Conservation (phyloP, 495 filamentous ascomycete genomes). For the Penicillium canescens region DNA sequence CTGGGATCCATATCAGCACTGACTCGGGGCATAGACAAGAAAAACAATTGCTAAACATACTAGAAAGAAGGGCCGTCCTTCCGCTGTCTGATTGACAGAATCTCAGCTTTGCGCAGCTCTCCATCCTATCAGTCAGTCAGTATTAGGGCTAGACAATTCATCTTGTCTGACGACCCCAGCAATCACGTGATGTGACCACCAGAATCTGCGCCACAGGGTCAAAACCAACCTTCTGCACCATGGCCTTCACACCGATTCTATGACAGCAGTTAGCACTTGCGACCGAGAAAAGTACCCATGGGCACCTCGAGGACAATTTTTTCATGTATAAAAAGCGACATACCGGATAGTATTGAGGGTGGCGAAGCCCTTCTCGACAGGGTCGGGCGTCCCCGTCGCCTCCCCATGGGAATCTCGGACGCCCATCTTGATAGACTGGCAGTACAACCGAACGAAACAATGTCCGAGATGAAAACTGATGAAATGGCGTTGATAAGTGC, state of each 20-base stretch:
- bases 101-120: constrained; percentile 86
- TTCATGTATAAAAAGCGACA: constrained; percentile 16
- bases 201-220: constrained; percentile 15
- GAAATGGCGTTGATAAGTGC: constrained; percentile 22
- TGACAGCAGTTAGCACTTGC: constrained; percentile 40
- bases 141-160: constrained; percentile 3
- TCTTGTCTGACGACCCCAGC: background rate
- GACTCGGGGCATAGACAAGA: background rate
- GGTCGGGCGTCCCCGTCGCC: constrained; percentile 55
- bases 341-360: constrained; percentile 77
- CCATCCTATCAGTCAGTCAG: constrained; percentile 60
- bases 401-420: constrained; percentile 50
- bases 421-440: constrained; percentile 38
- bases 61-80: constrained; percentile 87
- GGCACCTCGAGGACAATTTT: constrained; percentile 4
- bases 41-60: constrained; percentile 33
- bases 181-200: constrained; percentile 40
- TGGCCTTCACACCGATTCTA: constrained; percentile 73
- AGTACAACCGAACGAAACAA: background rate
- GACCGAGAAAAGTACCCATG: constrained; percentile 40
- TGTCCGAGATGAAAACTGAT: constrained; percentile 26
- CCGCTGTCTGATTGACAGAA: constrained; percentile 80
- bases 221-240: constrained; percentile 63
- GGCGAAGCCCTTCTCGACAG: constrained; percentile 74
- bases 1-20: constrained; percentile 35